Evolutionary conservation across 495 filamentous ascomycete species (phyloP), one percentile per base, ranked within the genome.

Genomic region (Friedmanniomyces simplex): DNA sequence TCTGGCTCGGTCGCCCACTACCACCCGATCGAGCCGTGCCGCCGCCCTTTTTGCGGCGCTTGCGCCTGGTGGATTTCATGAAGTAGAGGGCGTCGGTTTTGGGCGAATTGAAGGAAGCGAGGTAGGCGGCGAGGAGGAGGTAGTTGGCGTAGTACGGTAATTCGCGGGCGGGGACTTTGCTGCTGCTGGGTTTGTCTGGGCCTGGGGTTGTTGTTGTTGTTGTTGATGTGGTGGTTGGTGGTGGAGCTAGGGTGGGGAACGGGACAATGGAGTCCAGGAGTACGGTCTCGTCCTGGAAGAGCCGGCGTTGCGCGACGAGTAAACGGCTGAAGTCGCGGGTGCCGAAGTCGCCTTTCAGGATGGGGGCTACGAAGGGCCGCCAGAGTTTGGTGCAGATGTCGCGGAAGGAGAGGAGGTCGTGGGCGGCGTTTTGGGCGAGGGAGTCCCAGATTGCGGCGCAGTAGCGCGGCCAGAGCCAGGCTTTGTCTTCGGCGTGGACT

Each of bases 81-180:
- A 98, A 97, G 65, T 91, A 84, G 28, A 82, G 77, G 1, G 82
- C 76, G 69, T 98, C 93, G 37, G 85, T 79, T 42, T 82, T 74
- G 18, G 89, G 77, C 0, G 87, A 82, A 66, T 88, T 97, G 73
- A 91, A 87, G 3, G 90, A 95, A 58, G 91, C 88, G 4, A 98
- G 81, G 71, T 96, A 98, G 21, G 91, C 83, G 49, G 90, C 86
- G 37, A 91, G 79, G 14, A 98, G 78, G 55, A 97, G 80, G 39
- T 89, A 74, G 46, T 88, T 85, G 21, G 93, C 84, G 65, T 87
- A 89, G 61, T 88, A 86, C 12, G 91, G 88, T 24, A 96, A 77
- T 26, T 71, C 63, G 45, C 67, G 67, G 1, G 39, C 48, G 13
- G 39, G 39, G 39, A 43, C 5, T 2, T 5, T 43, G 39, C 12